A percentile compares a stretch with the other conserved stretches of the same genome.
These are phyloP conservation scores for Cladophialophora immunda DNA, from an alignment of 2,329 filamentous ascomycete genomes.

Conservation along the genomic window DNA sequence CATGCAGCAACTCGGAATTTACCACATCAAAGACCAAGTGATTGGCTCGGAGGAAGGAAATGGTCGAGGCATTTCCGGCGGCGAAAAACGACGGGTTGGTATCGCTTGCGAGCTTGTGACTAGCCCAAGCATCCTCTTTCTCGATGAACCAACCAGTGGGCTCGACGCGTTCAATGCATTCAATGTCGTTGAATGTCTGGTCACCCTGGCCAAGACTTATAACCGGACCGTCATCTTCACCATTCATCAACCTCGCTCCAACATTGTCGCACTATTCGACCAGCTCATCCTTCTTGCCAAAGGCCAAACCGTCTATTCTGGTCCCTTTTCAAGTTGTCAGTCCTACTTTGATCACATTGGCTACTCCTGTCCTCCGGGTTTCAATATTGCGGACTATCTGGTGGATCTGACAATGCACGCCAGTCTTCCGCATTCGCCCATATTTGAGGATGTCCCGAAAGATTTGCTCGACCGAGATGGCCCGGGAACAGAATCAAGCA, in stretches of 20 bases:
- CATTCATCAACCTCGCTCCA: conserved; percentile 96
- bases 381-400: conserved; percentile 98
- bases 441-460: conserved; percentile 65
- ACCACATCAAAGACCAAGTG: conserved; percentile 90
- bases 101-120: conserved; percentile 98
- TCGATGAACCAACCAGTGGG: conserved; percentile 96
- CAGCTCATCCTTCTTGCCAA: conserved; percentile 89
- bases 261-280: conserved; percentile 97
- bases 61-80: conserved; percentile 93
- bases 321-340: conserved; percentile 87
- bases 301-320: conserved; percentile 91
- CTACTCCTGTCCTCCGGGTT: conserved; percentile 91
- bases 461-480: conserved; percentile 66
- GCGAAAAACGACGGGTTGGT: conserved; percentile 93
- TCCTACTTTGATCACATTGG: conserved; percentile 91
- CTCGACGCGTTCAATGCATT: conserved; percentile 97
- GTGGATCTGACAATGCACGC: conserved; percentile 99
- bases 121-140: conserved; percentile 93
- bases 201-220: conserved; percentile 93
- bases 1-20: conserved; percentile 93
- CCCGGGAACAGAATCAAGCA: conserved; percentile 80
- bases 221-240: conserved; percentile 98
- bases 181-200: conserved; percentile 95
- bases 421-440: conserved; percentile 64
- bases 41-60: conserved; percentile 96